phyloP scores from a whole-genome alignment of 805 yeast genomes.

The Zygotorulaspora danielsina region DNA sequence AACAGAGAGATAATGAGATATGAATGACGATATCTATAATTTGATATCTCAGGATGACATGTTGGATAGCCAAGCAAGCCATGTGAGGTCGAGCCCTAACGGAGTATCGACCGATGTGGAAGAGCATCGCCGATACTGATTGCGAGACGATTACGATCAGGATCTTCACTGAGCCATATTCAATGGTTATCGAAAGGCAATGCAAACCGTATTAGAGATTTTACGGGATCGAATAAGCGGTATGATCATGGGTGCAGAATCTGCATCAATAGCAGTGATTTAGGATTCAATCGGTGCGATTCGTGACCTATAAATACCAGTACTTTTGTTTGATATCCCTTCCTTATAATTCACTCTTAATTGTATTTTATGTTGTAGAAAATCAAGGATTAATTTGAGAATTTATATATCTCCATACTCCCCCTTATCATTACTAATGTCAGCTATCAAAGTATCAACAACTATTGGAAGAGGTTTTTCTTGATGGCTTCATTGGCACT shows the following conservation, averaged over 20 bases:
- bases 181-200: not conserved
- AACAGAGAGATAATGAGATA: too few relatives aligned
- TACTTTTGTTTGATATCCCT: not conserved
- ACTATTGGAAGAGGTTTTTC: not conserved
- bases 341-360: not conserved
- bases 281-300: too few relatives aligned
- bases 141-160: not conserved
- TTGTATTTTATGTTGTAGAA: too few relatives aligned
- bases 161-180: not conserved
- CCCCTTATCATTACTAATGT: not conserved
- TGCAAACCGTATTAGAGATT: too few relatives aligned
- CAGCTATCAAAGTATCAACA: not conserved
- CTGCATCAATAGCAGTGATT: too few relatives aligned
- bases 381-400: not conserved
- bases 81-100: not conserved
- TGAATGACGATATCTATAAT: too few relatives aligned
- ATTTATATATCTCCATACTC: not conserved
- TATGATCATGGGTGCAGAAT: too few relatives aligned
- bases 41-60: too few relatives aligned
- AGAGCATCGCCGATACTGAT: not conserved
- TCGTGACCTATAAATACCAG: not conserved
- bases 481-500: too few relatives aligned
- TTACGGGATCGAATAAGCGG: too few relatives aligned
- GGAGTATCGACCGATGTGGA: not conserved
- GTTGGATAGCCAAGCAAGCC: not conserved